These are phyloP conservation scores for Cicer yamashitae DNA, from an alignment of 306 rosid genomes.

Conservation along the genomic window DNA sequence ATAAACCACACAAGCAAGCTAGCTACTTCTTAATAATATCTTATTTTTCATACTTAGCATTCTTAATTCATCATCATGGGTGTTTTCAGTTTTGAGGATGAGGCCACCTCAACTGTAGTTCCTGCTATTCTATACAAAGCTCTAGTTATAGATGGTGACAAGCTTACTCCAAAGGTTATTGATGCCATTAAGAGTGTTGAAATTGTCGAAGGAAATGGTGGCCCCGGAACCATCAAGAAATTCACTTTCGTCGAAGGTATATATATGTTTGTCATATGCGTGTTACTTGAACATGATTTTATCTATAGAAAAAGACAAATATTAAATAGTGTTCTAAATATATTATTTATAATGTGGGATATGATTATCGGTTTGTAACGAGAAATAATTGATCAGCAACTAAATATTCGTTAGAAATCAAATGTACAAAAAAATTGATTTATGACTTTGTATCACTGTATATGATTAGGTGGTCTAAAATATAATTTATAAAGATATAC, in stretches of 20 bases:
- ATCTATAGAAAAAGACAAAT: too few relatives aligned
- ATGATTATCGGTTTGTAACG: too few relatives aligned
- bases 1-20: conserved; percentile 9
- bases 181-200: conserved; percentile 32
- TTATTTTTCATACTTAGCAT: neutral
- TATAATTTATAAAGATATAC: too few relatives aligned
- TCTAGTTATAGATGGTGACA: conserved; percentile 32
- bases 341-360: too few relatives aligned
- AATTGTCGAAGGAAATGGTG: conserved; percentile 48
- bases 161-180: conserved; percentile 33
- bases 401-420: too few relatives aligned
- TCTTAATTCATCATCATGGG: conserved; percentile 43
- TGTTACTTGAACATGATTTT: too few relatives aligned
- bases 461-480: too few relatives aligned
- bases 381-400: too few relatives aligned
- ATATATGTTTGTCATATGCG: neutral
- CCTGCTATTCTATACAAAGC: conserved; percentile 47
- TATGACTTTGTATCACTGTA: too few relatives aligned
- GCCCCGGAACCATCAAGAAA: conserved; percentile 52
- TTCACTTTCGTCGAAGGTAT: conserved; percentile 42
- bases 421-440: too few relatives aligned
- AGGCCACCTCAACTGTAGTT: conserved; percentile 32
- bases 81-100: conserved; percentile 39
- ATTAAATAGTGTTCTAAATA: too few relatives aligned
- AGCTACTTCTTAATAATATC: neutral